Percentiles rank a stretch among this genome's conserved stretches.
These are phyloP conservation scores for Clitocybe nebularis DNA, from an alignment of 1,284 basidiomycete genomes.

Conservation along the genomic window DNA sequence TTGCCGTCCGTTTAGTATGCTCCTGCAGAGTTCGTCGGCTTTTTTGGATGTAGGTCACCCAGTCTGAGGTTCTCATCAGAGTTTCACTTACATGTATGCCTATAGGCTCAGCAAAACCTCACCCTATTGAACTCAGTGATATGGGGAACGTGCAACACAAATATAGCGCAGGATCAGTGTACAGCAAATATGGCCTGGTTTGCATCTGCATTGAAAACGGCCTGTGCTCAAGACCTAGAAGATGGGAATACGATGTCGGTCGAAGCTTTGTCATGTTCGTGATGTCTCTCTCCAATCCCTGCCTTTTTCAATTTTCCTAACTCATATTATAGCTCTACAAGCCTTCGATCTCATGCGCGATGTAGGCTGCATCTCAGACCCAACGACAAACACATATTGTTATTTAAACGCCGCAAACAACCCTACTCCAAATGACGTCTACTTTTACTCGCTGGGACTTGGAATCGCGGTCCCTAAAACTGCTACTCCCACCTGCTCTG, in stretches of 20 bases:
- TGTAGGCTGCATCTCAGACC: slow-evolving; percentile 52
- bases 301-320: slow-evolving; percentile 3
- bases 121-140: slow-evolving; percentile 63
- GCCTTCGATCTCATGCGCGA: slow-evolving; percentile 56
- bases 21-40: slow-evolving; percentile 52
- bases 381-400: slow-evolving; percentile 60
- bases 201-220: slow-evolving; percentile 37
- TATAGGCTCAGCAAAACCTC: slow-evolving; percentile 60
- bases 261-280: slow-evolving; percentile 50
- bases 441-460: slow-evolving; percentile 62
- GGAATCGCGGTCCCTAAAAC: slow-evolving; percentile 46
- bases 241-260: slow-evolving; percentile 46
- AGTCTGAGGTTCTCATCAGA: not conserved
- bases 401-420: slow-evolving; percentile 58
- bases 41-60: slow-evolving; percentile 47
- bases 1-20: slow-evolving; percentile 75
- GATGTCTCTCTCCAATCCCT: not conserved
- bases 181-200: slow-evolving; percentile 61
- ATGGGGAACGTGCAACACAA: slow-evolving; percentile 76
- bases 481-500: slow-evolving; percentile 48
- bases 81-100: not conserved
- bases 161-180: slow-evolving; percentile 45
- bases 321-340: slow-evolving; percentile 42
- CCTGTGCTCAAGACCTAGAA: slow-evolving; percentile 52
- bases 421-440: slow-evolving; percentile 55